Evolutionary conservation across 2,329 filamentous ascomycete genomes (phyloP), one percentile per base, ranked within the genome.

Genomic region (Scopulariopsis brevicaulis): DNA sequence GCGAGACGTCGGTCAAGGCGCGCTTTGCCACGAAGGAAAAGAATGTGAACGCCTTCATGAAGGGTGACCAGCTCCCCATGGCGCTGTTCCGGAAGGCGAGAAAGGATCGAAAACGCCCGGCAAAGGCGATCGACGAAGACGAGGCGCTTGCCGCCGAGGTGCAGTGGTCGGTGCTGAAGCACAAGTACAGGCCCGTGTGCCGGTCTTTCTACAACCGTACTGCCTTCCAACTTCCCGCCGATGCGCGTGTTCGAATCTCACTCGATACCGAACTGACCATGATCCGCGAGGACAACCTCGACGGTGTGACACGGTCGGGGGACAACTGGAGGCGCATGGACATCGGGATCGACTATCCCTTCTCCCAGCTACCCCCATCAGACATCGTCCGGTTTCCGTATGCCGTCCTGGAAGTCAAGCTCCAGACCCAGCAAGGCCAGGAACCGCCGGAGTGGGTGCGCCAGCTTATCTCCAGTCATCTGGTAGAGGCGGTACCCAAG

Each of bases 401-500:
- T 65, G 94, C 94, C 37, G 86, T 99, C 37, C 80, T 99, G 8
- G 94, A 99, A 72, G 94, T 99, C 62, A 99, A 99, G 76, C 81
- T 99, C 22, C 94, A 99, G 73, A 99, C 94, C 1, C 93, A 96
- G 71, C 85, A 89, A 58, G 94, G 94, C 46, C 92, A 96, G 70
- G 91, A 96, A 68, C 90, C 94, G 15, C 94, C 94, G 0, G 89
- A 95, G 68, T 99, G 94, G 94, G 93, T 99, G 65, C 86, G 91
- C 24, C 90, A 97, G 68, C 80, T 99, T 56, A 96, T 91, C 52
- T 82, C 90, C 14, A 96, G 91, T 62, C 94, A 99, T 74, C 80
- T 99, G 18, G 94, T 99, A 2, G 94, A 99, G 74, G 92, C 94
- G n/a, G 92, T 99, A 2, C 94, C 94, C 61, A 99, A 99, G 69